Evolutionary conservation across 192 early-diverging fungal species (phyloP).

Genomic region (Backusella luteola): DNA sequence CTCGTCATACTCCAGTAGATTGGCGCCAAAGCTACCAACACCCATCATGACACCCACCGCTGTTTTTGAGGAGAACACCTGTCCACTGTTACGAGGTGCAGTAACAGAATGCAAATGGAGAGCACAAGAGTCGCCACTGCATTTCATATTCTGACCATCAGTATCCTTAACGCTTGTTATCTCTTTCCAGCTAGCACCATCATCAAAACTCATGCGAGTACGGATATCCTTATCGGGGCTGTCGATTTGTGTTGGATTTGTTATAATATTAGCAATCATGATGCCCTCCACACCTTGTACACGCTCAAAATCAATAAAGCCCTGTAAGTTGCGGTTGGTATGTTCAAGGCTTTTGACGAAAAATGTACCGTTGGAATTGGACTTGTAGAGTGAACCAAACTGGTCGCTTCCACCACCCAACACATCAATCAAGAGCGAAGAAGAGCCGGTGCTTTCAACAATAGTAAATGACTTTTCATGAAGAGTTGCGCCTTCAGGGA

Average conservation of each 20-base stretch:
- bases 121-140: conserved; percentile 47
- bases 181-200: conserved; percentile 75
- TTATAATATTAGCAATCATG: conserved; percentile 80
- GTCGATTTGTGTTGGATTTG: conserved; percentile 68
- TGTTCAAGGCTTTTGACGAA: conserved; percentile 78
- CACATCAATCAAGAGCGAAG: conserved; percentile 74
- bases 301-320: conserved; percentile 89
- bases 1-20: conserved; percentile 66
- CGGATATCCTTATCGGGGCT: conserved; percentile 55
- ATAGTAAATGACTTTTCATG: conserved; percentile 79
- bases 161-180: conserved; percentile 41
- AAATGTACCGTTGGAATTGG: conserved; percentile 87
- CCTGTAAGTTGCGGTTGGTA: conserved; percentile 73
- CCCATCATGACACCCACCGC: conserved; percentile 89
- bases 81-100: conserved; percentile 59
- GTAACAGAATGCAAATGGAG: conserved; percentile 90
- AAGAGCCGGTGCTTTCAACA: conserved; percentile 73
- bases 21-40: conserved; percentile 81
- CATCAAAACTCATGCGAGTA: conserved; percentile 83
- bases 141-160: conserved; percentile 23
- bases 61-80: conserved; percentile 67
- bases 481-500: conserved; percentile 47
- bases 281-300: conserved; percentile 82
- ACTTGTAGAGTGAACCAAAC: conserved; percentile 75
- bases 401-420: conserved; percentile 37